A percentile compares a stretch with the other conserved stretches of the same genome.
These are phyloP conservation scores for Amanita jacksonii DNA, from an alignment of 768 basidiomycete genomes.

Conservation along the genomic window DNA sequence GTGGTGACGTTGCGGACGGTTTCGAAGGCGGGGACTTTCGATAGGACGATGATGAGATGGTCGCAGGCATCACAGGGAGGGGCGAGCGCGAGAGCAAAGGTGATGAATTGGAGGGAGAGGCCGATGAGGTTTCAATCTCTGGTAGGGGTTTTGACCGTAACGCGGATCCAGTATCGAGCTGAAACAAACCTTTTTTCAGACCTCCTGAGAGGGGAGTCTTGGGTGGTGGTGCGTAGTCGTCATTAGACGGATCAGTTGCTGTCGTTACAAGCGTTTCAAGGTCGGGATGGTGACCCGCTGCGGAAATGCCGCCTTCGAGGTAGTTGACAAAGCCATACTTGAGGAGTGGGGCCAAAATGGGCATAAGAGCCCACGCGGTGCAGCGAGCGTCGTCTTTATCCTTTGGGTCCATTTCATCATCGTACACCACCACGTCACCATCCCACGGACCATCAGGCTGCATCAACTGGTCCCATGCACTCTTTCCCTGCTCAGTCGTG, in stretches of 20 bases:
- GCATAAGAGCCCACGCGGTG: constrained; percentile 64
- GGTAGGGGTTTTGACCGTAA: constrained; percentile 40
- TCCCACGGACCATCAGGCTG: constrained; percentile 49
- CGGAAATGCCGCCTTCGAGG: constrained; percentile 62
- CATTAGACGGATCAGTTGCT: constrained; percentile 25
- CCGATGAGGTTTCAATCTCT: constrained; percentile 45
- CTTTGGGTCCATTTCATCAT: constrained; percentile 65
- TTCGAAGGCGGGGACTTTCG: constrained; percentile 10
- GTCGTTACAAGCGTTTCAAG: constrained; percentile 44
- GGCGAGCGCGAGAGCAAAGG: constrained; percentile 37
- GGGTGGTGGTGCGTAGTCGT: constrained; percentile 8
- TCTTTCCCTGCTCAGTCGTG: constrained; percentile 67
- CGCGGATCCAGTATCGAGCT: constrained; percentile 54
- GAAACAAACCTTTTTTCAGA: constrained; percentile 43
- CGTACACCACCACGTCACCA: constrained; percentile 67
- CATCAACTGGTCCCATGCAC: constrained; percentile 60
- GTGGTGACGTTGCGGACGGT: constrained; percentile 6
- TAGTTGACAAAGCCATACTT: constrained; percentile 50
- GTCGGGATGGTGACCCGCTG: constrained; percentile 47
- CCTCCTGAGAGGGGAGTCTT: constrained; percentile 10
- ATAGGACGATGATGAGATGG: constrained; percentile 23
- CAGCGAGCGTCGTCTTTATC: constrained; percentile 45
- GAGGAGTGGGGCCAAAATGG: constrained; percentile 51
- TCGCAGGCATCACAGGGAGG: constrained; percentile 31
- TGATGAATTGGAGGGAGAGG: constrained; percentile 24